phyloP scores from a whole-genome alignment of 2,329 filamentous ascomycete genomes.

The Aspergillus fischeri region DNA sequence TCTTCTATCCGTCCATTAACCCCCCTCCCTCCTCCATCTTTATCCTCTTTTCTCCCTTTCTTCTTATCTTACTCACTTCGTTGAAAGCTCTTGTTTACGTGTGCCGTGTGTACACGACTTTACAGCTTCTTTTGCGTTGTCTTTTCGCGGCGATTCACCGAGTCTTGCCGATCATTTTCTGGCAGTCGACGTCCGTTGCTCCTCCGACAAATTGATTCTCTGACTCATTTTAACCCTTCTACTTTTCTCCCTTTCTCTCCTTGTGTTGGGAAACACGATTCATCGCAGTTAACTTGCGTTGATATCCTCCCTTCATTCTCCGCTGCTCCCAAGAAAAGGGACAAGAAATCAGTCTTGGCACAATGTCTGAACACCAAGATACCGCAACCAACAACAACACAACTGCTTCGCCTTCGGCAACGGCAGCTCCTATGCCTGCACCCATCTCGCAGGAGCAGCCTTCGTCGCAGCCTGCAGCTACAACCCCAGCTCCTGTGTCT shows the following conservation, averaged over 20 bases:
- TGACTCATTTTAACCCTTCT: neutral
- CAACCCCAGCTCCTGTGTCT: constrained; percentile 21
- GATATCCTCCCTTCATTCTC: constrained; percentile 16
- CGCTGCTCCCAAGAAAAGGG: constrained; percentile 27
- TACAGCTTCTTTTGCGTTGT: neutral
- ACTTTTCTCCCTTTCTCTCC: neutral
- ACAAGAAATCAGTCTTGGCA: constrained; percentile 38
- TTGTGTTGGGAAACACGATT: neutral
- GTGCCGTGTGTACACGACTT: constrained; percentile 1
- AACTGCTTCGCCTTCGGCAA: constrained; percentile 16
- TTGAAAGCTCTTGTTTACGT: neutral
- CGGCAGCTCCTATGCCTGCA: constrained; percentile 23
- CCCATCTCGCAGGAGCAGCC: constrained; percentile 22
- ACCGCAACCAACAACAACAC: constrained; percentile 18
- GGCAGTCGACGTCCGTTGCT: constrained; percentile 1
- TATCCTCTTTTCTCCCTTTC: constrained; percentile 6
- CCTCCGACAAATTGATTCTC: neutral
- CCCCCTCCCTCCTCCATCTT: constrained; percentile 3
- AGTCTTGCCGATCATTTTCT: constrained; percentile 1
- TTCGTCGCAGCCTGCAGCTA: constrained; percentile 15
- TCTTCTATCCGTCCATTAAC: constrained; percentile 13
- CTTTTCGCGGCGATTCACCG: constrained; percentile 2
- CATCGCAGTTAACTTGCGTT: constrained; percentile 6
- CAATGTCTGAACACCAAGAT: constrained; percentile 37
- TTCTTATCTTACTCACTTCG: neutral